A percentile compares a stretch with the other conserved stretches of the same genome.
Conservation (phyloP, 176 grass and related monocot genomes). For the Avena atlantica region DNA sequence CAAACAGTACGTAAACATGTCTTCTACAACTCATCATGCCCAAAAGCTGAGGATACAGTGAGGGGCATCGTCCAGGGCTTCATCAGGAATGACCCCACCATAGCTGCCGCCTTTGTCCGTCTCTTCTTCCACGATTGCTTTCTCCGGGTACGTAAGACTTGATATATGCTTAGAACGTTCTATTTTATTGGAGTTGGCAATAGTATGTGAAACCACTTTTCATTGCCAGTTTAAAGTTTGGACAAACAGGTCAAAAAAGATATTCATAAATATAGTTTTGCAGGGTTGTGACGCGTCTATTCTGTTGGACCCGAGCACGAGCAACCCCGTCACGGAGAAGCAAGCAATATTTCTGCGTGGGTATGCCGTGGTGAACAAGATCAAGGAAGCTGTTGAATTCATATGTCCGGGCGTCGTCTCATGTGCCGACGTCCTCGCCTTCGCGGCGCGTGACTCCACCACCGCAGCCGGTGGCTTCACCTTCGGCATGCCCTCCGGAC, state of each 20-base stretch:
- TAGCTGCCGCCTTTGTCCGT: slow-evolving; percentile 50
- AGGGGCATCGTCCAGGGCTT: slow-evolving; percentile 34
- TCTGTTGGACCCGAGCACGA: slow-evolving; percentile 23
- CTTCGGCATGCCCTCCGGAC: slow-evolving; percentile 59
- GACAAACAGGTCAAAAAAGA: background rate
- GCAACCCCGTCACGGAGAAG: slow-evolving; percentile 55
- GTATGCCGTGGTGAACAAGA: slow-evolving; percentile 50
- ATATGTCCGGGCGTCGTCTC: slow-evolving; percentile 49
- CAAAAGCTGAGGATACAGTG: slow-evolving; percentile 48
- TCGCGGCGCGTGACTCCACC: slow-evolving; percentile 53
- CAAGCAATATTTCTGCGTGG: slow-evolving; percentile 46
- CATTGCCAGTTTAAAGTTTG: too few species aligned
- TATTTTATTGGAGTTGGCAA: too few species aligned
- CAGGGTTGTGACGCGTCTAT: slow-evolving; percentile 69
- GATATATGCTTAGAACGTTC: background rate
- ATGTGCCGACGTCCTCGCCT: slow-evolving; percentile 67
- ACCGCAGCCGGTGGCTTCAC: slow-evolving; percentile 33
- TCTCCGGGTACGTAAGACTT: slow-evolving; percentile 39
- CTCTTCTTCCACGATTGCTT: slow-evolving; percentile 86
- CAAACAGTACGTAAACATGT: background rate
- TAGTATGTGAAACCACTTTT: too few species aligned
- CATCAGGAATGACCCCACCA: slow-evolving; percentile 14
- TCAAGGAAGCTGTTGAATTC: slow-evolving; percentile 50
- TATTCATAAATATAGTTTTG: background rate
- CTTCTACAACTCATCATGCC: slow-evolving; percentile 45